A percentile compares a stretch with the other conserved stretches of the same genome.
Evolutionary conservation across 2,329 filamentous ascomycete species (phyloP).

Genomic region (Alternaria postmessia): DNA sequence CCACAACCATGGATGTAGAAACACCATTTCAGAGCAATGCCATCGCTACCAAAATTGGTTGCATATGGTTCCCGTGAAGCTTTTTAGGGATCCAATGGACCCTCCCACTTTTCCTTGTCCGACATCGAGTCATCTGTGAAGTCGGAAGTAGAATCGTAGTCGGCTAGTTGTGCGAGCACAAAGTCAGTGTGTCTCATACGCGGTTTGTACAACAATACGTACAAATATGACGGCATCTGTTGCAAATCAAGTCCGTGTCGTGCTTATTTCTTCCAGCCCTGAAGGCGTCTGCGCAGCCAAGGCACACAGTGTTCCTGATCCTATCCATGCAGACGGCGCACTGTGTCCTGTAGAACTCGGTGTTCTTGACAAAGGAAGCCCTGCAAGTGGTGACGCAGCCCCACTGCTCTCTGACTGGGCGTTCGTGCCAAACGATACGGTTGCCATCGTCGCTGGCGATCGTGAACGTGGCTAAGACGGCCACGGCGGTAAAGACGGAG

Average conservation of each 20-base stretch:
- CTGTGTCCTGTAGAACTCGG: neutral
- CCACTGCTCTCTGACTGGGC: slow-evolving; percentile 1
- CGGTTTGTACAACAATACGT: neutral
- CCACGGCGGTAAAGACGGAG: neutral
- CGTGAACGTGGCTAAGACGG: neutral
- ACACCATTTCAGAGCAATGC: neutral
- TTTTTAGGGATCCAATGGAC: neutral
- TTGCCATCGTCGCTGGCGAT: neutral
- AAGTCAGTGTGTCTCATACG: neutral
- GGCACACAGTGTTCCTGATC: neutral
- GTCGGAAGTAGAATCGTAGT: neutral
- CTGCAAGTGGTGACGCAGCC: neutral
- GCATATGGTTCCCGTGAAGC: neutral
- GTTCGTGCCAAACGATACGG: slow-evolving; percentile 3
- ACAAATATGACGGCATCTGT: neutral
- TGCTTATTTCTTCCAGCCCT: neutral
- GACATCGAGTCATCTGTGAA: neutral
- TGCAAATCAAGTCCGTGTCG: neutral
- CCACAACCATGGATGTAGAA: neutral
- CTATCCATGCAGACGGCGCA: slow-evolving; percentile 4
- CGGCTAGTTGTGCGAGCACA: neutral
- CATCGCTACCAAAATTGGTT: neutral
- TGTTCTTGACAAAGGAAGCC: neutral
- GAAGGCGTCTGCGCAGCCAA: neutral
- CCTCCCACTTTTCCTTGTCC: neutral